Conservation (phyloP, 495 filamentous ascomycete species). For the Penicillium manginii region DNA sequence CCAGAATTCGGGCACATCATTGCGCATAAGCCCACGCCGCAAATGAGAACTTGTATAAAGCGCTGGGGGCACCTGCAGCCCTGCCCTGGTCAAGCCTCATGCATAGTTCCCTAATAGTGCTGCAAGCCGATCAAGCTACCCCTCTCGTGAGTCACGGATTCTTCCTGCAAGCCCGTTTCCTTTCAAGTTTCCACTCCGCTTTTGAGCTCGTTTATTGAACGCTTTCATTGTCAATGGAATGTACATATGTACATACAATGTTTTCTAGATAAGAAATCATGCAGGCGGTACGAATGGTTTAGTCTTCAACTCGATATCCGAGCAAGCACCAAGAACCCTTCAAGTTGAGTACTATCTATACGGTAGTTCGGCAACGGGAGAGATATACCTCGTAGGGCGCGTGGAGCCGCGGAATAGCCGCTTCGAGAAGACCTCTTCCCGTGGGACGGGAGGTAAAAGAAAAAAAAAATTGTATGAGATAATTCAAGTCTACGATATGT, state of each 20-base stretch:
- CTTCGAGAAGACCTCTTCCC: conserved; percentile 1
- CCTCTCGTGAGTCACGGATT: conserved; percentile 4
- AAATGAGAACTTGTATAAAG: conserved; percentile 9
- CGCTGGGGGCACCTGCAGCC: conserved; percentile 4
- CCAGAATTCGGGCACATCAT: conserved; percentile 14
- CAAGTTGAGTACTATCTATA: background rate
- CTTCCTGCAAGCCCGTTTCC: conserved; percentile 8
- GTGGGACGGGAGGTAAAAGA: background rate
- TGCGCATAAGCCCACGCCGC: conserved; percentile 9
- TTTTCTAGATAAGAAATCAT: background rate
- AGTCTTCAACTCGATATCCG: background rate
- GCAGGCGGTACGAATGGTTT: too few species aligned
- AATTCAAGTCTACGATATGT: background rate
- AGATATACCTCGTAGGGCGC: conserved; percentile 3
- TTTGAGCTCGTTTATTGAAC: too few species aligned
- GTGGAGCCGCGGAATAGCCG: background rate
- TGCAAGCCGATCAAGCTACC: conserved; percentile 4
- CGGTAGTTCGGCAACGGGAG: background rate
- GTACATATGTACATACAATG: background rate
- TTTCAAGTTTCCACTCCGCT: too few species aligned
- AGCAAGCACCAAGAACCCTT: background rate
- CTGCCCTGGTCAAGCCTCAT: background rate
- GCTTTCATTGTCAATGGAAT: background rate
- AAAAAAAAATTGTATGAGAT: conserved; percentile 13
- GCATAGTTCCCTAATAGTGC: conserved; percentile 12